A percentile compares a stretch with the other conserved stretches of the same genome.
Evolutionary conservation across 306 rosid species (phyloP).

Genomic region (Psophocarpus tetragonolobus): DNA sequence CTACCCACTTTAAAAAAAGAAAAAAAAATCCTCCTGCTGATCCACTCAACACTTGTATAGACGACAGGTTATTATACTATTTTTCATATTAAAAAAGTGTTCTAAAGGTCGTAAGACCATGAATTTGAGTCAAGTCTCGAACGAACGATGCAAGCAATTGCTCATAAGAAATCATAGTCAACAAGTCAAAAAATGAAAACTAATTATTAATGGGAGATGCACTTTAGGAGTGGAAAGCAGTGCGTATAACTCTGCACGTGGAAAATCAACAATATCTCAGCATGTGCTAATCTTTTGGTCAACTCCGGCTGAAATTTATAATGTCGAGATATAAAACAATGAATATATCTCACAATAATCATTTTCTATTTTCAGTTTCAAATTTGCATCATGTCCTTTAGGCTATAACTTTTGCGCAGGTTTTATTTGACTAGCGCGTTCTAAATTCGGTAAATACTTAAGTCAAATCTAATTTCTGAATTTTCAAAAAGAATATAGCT

Average conservation of each 20-base stretch:
- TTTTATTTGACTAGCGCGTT: not conserved
- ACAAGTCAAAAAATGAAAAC: not conserved
- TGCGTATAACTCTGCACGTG: not conserved
- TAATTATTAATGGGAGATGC: not conserved
- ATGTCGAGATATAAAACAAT: not conserved
- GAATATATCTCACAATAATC: not conserved
- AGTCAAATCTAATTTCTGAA: not conserved
- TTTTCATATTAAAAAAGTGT: not conserved
- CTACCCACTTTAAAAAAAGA: no score
- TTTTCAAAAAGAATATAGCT: not conserved
- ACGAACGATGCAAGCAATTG: not conserved
- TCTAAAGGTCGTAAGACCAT: not conserved
- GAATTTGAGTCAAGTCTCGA: not conserved
- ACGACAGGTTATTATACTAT: not conserved
- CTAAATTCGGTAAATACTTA: not conserved
- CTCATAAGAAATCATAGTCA: not conserved
- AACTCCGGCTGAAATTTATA: not conserved
- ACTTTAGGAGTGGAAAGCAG: not conserved
- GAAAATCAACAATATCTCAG: not conserved
- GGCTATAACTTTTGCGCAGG: not conserved
- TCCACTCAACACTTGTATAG: no score
- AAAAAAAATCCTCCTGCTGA: no score
- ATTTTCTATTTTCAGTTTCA: not conserved
- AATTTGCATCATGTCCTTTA: not conserved
- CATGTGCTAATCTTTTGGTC: not conserved